Evolutionary conservation across 2,329 filamentous ascomycete genomes (phyloP).

Genomic region (Monosporascus sp.): DNA sequence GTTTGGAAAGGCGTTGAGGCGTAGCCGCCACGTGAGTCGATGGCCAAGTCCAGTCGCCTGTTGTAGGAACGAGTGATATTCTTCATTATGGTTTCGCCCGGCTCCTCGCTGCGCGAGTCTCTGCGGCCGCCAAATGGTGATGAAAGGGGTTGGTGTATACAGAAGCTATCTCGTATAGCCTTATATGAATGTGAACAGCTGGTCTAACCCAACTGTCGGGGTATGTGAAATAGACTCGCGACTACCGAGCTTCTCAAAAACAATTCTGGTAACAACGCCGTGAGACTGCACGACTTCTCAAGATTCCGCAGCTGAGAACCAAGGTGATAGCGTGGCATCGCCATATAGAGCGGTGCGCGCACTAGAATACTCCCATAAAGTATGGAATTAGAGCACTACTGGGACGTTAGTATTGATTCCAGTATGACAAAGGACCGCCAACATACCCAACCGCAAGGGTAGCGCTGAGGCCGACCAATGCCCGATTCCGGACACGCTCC

Average conservation of each 20-base stretch:
- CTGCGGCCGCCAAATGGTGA: background rate
- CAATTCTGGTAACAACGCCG: background rate
- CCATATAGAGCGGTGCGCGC: background rate
- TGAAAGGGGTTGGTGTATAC: slow-evolving; percentile 12
- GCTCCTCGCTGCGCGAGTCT: slow-evolving; percentile 5
- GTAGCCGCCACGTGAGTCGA: background rate
- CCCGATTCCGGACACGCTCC: slow-evolving; percentile 79
- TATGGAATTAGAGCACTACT: slow-evolving; percentile 42
- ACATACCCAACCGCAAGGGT: slow-evolving; percentile 89
- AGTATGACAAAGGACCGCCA: background rate
- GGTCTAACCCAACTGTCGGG: slow-evolving; percentile 9
- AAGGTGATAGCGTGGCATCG: background rate
- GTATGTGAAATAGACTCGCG: slow-evolving; percentile 17
- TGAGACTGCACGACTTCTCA: background rate
- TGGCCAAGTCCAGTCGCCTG: background rate
- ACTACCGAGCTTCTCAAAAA: slow-evolving; percentile 6
- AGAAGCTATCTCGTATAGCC: slow-evolving; percentile 13
- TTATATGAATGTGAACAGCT: slow-evolving; percentile 10
- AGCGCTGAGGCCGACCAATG: slow-evolving; percentile 78
- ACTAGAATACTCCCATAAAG: slow-evolving; percentile 47
- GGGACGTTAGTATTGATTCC: background rate
- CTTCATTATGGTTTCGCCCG: slow-evolving; percentile 13
- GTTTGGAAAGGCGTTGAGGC: background rate
- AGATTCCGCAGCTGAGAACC: background rate
- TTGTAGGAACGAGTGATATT: background rate